Evolutionary conservation across 2,329 filamentous ascomycete species (phyloP).

Genomic region (Apiospora aurea): DNA sequence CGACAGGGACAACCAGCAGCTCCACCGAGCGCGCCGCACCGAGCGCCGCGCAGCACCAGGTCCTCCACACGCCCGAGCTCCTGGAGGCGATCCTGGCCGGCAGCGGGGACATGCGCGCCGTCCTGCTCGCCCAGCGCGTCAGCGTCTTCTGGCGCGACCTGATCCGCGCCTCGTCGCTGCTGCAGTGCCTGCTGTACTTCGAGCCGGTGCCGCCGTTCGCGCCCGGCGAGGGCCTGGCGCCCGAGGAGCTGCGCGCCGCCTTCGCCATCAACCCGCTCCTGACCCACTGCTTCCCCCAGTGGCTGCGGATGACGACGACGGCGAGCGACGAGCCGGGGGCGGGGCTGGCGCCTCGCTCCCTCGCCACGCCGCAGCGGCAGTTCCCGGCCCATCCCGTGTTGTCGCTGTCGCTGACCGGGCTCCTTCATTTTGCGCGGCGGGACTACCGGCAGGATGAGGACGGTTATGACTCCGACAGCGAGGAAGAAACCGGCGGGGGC

Average conservation of each 20-base stretch:
- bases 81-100: not conserved
- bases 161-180: not conserved
- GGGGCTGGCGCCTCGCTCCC: too few relatives aligned
- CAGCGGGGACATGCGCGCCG: slow-evolving; percentile 14
- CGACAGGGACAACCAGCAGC: not conserved
- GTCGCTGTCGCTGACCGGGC: not conserved
- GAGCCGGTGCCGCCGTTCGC: not conserved
- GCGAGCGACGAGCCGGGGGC: not conserved
- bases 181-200: slow-evolving; percentile 10
- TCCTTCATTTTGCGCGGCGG: not conserved
- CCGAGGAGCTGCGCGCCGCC: not conserved
- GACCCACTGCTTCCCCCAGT: not conserved
- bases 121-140: slow-evolving; percentile 12
- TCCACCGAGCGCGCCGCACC: not conserved
- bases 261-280: not conserved
- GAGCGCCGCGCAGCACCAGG: not conserved
- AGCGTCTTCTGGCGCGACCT: not conserved
- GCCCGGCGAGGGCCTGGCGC: slow-evolving; percentile 1
- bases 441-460: not conserved
- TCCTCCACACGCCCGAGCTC: slow-evolving; percentile 4
- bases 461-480: not conserved
- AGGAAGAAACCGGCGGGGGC: not conserved
- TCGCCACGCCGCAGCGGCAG: not conserved
- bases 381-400: not conserved
- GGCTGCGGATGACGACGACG: not conserved